These are phyloP conservation scores for Zygotorulaspora chibaensis DNA, from an alignment of 805 yeast genomes.

Conservation along the genomic window DNA sequence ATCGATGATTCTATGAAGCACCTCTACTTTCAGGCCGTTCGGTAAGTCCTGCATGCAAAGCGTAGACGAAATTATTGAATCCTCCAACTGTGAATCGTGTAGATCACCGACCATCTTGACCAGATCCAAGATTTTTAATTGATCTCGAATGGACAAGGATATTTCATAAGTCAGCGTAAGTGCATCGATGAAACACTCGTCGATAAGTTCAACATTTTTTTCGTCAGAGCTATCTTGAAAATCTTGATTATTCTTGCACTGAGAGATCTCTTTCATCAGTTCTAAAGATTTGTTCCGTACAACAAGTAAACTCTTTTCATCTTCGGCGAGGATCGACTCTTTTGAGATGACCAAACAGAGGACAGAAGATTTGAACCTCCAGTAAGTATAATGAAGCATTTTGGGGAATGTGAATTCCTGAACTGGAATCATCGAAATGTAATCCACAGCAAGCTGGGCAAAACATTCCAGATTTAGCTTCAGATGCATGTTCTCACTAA, in stretches of 20 bases:
- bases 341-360: conserved; percentile 19
- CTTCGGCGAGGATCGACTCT: not conserved
- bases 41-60: conserved; percentile 17
- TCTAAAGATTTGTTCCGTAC: conserved; percentile 2
- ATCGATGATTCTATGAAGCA: conserved; percentile 22
- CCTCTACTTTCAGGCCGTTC: conserved; percentile 12
- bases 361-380: conserved; percentile 21
- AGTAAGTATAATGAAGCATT: conserved; percentile 26
- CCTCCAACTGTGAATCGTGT: conserved; percentile 22
- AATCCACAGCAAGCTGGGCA: conserved; percentile 19
- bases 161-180: conserved; percentile 26
- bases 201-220: conserved; percentile 14
- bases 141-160: conserved; percentile 24
- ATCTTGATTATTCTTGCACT: conserved; percentile 12
- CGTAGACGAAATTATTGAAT: conserved; percentile 20
- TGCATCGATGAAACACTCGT: conserved; percentile 22
- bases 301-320: conserved; percentile 1
- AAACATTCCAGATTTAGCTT: conserved; percentile 14
- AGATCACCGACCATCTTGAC: conserved; percentile 17
- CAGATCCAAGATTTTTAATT: conserved; percentile 18
- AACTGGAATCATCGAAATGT: conserved; percentile 17
- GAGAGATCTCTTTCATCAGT: conserved; percentile 6
- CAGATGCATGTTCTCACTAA: conserved; percentile 9
- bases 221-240: conserved; percentile 11
- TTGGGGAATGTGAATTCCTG: conserved; percentile 20